These are phyloP conservation scores for Chenopodium quinoa DNA, from an alignment of 148 eudicot species.

Conservation along the genomic window DNA sequence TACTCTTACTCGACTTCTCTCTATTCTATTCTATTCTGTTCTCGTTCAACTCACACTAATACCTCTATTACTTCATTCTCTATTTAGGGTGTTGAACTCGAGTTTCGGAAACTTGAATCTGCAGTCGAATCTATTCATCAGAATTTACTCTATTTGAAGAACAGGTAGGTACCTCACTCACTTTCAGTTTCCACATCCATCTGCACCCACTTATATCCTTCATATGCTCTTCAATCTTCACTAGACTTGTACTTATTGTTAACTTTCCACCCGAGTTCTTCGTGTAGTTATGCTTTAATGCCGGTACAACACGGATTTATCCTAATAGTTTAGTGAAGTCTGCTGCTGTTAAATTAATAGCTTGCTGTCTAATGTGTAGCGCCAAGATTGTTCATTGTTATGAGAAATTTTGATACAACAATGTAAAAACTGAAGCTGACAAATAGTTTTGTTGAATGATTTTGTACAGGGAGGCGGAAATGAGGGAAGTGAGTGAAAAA, in stretches of 20 bases:
- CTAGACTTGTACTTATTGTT: background rate
- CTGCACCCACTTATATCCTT: no score
- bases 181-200: no score
- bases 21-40: no score
- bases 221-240: no score
- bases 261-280: background rate
- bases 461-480: slow-evolving; percentile 58
- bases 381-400: background rate
- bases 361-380: background rate
- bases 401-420: slow-evolving; percentile 5
- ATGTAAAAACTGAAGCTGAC: background rate
- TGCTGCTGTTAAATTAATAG: no score
- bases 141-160: slow-evolving; percentile 49
- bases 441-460: background rate
- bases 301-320: no score
- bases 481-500: slow-evolving; percentile 70
- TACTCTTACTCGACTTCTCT: background rate
- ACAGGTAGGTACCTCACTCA: slow-evolving; percentile 28
- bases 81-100: slow-evolving; percentile 68
- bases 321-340: no score
- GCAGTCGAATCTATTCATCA: slow-evolving; percentile 62
- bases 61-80: no score
- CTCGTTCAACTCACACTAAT: background rate
- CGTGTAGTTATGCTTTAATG: no score
- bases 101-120: slow-evolving; percentile 70